phyloP scores from a whole-genome alignment of 192 early-diverging fungal species.

The Coemansia sp. region DNA sequence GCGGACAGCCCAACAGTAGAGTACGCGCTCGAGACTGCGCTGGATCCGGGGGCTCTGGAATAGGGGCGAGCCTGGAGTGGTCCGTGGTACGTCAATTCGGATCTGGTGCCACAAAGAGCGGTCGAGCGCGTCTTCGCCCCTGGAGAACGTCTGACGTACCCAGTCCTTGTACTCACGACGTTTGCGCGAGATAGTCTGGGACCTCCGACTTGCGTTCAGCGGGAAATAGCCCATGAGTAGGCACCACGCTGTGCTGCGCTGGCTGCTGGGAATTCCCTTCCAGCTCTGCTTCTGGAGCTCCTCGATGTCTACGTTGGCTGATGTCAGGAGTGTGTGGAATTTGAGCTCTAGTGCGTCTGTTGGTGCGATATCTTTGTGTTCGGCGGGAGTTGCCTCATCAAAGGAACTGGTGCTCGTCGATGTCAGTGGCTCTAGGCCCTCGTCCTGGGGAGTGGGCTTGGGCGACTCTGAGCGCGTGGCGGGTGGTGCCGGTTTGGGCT shows the following conservation, averaged over 20 bases:
- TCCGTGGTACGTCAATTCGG: slow-evolving; percentile 92
- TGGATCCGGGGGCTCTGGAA: slow-evolving; percentile 83
- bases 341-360: slow-evolving; percentile 26
- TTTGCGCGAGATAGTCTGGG: slow-evolving; percentile 81
- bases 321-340: slow-evolving; percentile 59
- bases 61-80: slow-evolving; percentile 79
- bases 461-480: not conserved
- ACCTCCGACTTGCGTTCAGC: slow-evolving; percentile 79
- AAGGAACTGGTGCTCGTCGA: not conserved
- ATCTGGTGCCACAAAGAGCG: slow-evolving; percentile 93
- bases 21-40: slow-evolving; percentile 83
- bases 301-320: slow-evolving; percentile 70
- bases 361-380: not conserved
- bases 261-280: slow-evolving; percentile 87
- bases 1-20: slow-evolving; percentile 96
- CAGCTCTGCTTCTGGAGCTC: slow-evolving; percentile 82
- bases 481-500: not conserved
- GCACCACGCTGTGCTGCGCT: slow-evolving; percentile 90
- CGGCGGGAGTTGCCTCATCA: not conserved
- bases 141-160: slow-evolving; percentile 75
- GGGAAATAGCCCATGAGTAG: slow-evolving; percentile 93
- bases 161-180: slow-evolving; percentile 92
- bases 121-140: slow-evolving; percentile 77
- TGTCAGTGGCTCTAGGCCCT: not conserved
- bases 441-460: not conserved